These are phyloP conservation scores for Pseudoscleropodium purum DNA, from an alignment of 225 moss, liverwort and hornwort genomes.

Conservation along the genomic window DNA sequence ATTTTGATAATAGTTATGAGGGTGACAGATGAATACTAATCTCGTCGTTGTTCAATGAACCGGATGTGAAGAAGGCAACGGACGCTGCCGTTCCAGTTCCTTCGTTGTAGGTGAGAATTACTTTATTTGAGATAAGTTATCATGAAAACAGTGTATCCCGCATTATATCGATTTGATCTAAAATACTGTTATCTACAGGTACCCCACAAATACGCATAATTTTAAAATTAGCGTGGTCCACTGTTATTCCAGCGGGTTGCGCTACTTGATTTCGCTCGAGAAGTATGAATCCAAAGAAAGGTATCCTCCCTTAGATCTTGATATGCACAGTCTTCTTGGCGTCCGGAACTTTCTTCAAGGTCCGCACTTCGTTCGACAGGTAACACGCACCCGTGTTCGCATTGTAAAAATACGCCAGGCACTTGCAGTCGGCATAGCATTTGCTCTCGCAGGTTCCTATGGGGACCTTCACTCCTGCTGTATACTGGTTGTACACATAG, in stretches of 20 bases:
- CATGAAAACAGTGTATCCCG: background rate
- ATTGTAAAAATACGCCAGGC: constrained; percentile 12
- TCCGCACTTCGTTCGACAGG: constrained; percentile 20
- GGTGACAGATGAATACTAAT: background rate
- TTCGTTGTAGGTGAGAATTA: background rate
- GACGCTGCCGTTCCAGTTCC: background rate
- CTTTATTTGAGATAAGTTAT: background rate
- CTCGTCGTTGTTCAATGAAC: background rate
- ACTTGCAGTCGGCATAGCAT: background rate
- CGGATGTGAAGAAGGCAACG: constrained; percentile 15
- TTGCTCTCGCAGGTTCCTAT: background rate
- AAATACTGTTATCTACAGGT: background rate
- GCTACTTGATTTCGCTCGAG: too few species aligned
- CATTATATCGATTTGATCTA: background rate
- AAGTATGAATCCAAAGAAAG: background rate
- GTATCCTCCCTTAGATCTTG: background rate
- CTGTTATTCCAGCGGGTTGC: background rate
- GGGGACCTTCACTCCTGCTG: background rate
- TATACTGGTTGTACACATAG: constrained; percentile 21
- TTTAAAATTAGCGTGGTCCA: background rate
- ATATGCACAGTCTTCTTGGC: background rate
- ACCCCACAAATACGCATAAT: background rate
- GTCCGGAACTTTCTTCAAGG: constrained; percentile 2
- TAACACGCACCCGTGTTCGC: background rate
- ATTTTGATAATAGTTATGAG: background rate